phyloP scores from a whole-genome alignment of 176 grass and related monocot genomes.

The Raddia guianensis region DNA sequence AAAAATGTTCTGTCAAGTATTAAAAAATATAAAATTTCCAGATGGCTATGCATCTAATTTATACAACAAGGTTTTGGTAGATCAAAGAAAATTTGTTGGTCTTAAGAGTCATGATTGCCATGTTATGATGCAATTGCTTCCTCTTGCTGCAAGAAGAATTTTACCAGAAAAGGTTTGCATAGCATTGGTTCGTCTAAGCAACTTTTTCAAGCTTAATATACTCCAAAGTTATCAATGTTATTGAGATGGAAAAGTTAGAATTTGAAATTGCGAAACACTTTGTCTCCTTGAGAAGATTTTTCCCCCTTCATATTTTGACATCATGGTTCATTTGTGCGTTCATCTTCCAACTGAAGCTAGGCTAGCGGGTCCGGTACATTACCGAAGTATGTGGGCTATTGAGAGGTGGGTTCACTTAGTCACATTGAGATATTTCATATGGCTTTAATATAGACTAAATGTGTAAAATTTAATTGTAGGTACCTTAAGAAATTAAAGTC shows the following conservation, averaged over 20 bases:
- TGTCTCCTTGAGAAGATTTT: not conserved
- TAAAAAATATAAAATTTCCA: not conserved
- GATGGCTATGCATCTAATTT: not conserved
- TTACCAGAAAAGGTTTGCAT: not conserved
- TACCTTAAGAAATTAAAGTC: not conserved
- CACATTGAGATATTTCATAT: not conserved
- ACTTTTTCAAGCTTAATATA: no score
- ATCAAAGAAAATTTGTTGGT: no score
- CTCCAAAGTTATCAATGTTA: no score
- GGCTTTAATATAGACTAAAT: not conserved
- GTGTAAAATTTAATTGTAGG: not conserved
- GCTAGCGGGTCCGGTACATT: not conserved
- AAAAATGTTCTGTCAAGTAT: not conserved
- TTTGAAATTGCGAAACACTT: not conserved
- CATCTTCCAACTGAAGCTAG: not conserved
- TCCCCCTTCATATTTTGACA: not conserved
- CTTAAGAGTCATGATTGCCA: no score
- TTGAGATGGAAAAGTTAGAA: not conserved
- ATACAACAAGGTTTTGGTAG: not conserved
- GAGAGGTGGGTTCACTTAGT: not conserved
- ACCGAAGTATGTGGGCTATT: not conserved
- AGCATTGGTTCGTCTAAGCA: not conserved
- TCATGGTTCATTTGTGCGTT: not conserved
- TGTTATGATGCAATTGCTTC: no score
- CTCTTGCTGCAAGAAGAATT: not conserved